Evolutionary conservation across 495 filamentous ascomycete genomes (phyloP), one percentile per base, ranked within the genome.

Genomic region (Hyaloscypha hepaticicola): DNA sequence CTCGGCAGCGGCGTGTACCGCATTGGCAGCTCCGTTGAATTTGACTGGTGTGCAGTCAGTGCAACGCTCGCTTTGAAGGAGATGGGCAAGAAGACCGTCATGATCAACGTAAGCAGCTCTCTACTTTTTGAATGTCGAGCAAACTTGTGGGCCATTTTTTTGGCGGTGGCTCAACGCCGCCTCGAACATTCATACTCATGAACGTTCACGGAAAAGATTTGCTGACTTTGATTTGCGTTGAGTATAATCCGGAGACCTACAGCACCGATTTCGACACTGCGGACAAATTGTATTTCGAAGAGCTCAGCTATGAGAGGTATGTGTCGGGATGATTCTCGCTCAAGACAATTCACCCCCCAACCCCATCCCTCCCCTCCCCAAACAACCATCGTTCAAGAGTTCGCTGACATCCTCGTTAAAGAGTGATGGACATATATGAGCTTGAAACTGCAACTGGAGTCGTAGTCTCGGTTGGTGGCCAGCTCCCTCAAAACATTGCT

Each of bases 11-110:
- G 63, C 22, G 63, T 66, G 0, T 98, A 98, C 83, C 86, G 94
- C 69, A 99, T 97, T 73, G 94, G 95, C 66, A 94, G 90, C 79
- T 97, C 93, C 25, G 94, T 99, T 61, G 94, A 99, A 77, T 99
- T 99, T 73, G 94, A 99, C 77, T 99, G 94, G 94, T 98, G 95
- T 73, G 94, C 94, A 62, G 94, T 97, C 67, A 96, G 94, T 72
- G 91, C 92, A 65, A 95, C 95, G 19, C 81, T 90, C 31, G 93
- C 93, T 38, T 82, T 97, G 66, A 85, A 86, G 67, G 79, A 87
- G 58, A 93, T 97, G 87, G 94, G 92, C 69, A 91, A 96, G 83
- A 96, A 97, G 85, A 99, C 94, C 22, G 89, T 96, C 61, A 96
- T 99, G 92, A 96, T 99, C 76, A 99, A 98, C 61, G 67, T 69